Evolutionary conservation across 2,329 filamentous ascomycete species (phyloP), one percentile per base, ranked within the genome.

Genomic region (Neoscytalidium dimidiatum): DNA sequence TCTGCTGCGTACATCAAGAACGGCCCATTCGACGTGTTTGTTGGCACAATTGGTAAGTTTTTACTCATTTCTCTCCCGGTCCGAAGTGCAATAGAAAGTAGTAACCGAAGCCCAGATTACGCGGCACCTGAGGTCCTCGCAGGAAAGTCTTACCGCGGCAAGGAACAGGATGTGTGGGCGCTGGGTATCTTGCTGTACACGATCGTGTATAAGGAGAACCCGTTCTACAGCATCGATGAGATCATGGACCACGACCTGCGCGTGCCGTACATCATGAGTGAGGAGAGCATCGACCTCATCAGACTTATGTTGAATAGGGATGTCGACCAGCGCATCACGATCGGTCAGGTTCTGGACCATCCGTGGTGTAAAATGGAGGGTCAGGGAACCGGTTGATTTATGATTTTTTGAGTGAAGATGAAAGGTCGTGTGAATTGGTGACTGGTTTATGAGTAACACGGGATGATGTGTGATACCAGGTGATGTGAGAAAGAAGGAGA

Each of bases 171-270:
- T 74, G 93, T 99, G 31, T 99, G 95, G 95, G 95, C 95, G 0
- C 85, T 99, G 17, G 95, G 95, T 26, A 98, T 99, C 73, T 85
- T 99, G 28, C 87, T 99, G 14, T 99, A 99, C 82, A 99, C 95
- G 29, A 97, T 99, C 74, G 91, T 98, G 73, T 99, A 99, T 85
- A 99, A 98, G 81, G 95, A 99, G 80, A 99, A 99, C 74, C 94
- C 95, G 0, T 99, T 97, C 78, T 98, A 98, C 84, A 96, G 91
- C 78, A 95, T 98, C 73, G 95, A 99, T 77, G 95, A 99, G 82
- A 99, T 99, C 74, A 96, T 98, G 87, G 95, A 99, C 76, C 94
- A 94, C 73, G 94, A 97, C 71, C 83, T 99, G 66, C 88, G 95
- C 53, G 90, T 99, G 29, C 95, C 95, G 0, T 97, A 92, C 76